Evolutionary conservation across 306 rosid species (phyloP).

Genomic region (Clitoria ternatea): DNA sequence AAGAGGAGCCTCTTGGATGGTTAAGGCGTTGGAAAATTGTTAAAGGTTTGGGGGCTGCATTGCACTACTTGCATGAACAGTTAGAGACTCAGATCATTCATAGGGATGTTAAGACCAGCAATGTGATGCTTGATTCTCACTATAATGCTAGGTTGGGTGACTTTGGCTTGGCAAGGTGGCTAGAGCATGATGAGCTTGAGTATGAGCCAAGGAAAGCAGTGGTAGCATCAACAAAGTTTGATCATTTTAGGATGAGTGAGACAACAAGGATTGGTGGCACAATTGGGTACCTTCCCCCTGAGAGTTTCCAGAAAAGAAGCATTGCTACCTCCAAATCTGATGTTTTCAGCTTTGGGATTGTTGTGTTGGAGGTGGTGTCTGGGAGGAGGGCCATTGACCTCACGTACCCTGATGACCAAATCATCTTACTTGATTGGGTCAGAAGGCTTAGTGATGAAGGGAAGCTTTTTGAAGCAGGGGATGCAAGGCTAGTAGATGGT

Average conservation of each 20-base stretch:
- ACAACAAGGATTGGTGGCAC: slow-evolving; percentile 83
- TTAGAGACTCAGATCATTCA: slow-evolving; percentile 78
- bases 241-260: slow-evolving; percentile 60
- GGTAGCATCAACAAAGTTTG: slow-evolving; percentile 32
- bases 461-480: slow-evolving; percentile 43
- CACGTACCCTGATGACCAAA: slow-evolving; percentile 61
- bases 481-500: slow-evolving; percentile 48
- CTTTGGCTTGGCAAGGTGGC: slow-evolving; percentile 87
- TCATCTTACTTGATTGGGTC: slow-evolving; percentile 76
- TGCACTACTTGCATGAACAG: slow-evolving; percentile 71
- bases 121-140: slow-evolving; percentile 76
- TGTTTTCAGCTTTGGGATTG: slow-evolving; percentile 83
- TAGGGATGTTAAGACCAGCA: slow-evolving; percentile 77
- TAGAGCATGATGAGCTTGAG: slow-evolving; percentile 73
- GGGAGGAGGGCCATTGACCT: slow-evolving; percentile 81
- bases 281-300: slow-evolving; percentile 80
- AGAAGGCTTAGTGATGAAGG: slow-evolving; percentile 62
- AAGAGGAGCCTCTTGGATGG: slow-evolving; percentile 48
- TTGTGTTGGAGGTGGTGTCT: slow-evolving; percentile 67
- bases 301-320: slow-evolving; percentile 62
- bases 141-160: slow-evolving; percentile 78
- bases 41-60: slow-evolving; percentile 62
- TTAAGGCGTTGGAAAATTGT: slow-evolving; percentile 49
- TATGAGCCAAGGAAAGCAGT: slow-evolving; percentile 32
- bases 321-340: slow-evolving; percentile 72